Percentiles rank a stretch among this genome's conserved stretches.
These are phyloP conservation scores for Phytophthora hibernalis DNA, from an alignment of 352 stramenopile species.

Conservation along the genomic window DNA sequence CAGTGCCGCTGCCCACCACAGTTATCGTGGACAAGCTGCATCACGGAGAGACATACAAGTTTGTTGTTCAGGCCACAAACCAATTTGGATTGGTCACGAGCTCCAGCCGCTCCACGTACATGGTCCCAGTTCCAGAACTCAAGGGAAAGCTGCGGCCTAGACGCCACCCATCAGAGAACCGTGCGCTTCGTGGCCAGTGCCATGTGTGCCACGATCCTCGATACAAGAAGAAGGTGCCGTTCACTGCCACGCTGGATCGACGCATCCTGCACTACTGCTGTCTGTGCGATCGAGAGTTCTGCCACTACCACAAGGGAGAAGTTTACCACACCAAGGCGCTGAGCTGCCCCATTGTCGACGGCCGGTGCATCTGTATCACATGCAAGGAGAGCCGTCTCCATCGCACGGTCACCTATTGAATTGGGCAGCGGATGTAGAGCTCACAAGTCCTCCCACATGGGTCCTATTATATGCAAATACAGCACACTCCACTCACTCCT, in stretches of 20 bases:
- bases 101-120: conserved; percentile 86
- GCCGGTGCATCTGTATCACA: conserved; percentile 72
- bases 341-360: conserved; percentile 81
- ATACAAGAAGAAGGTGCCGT: conserved; percentile 73
- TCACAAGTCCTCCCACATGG: conserved; percentile 3
- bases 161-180: conserved; percentile 37
- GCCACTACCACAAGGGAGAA: conserved; percentile 84
- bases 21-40: conserved; percentile 67
- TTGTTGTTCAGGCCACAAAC: conserved; percentile 86
- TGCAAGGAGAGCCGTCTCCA: conserved; percentile 75
- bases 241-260: conserved; percentile 68
- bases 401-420: conserved; percentile 60
- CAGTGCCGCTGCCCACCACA: conserved; percentile 69
- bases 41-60: conserved; percentile 87
- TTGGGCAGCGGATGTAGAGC: conserved; percentile 2
- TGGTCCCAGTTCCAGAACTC: conserved; percentile 81
- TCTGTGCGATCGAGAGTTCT: conserved; percentile 83
- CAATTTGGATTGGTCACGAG: conserved; percentile 75
- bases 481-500: conserved; percentile 1
- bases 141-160: conserved; percentile 65
- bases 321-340: conserved; percentile 82
- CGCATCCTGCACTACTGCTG: conserved; percentile 86
- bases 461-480: conserved; percentile 30
- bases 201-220: conserved; percentile 74
- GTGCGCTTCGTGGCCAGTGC: conserved; percentile 69